phyloP scores from a whole-genome alignment of 148 eudicot species.

The Rhododendron ovatum region DNA sequence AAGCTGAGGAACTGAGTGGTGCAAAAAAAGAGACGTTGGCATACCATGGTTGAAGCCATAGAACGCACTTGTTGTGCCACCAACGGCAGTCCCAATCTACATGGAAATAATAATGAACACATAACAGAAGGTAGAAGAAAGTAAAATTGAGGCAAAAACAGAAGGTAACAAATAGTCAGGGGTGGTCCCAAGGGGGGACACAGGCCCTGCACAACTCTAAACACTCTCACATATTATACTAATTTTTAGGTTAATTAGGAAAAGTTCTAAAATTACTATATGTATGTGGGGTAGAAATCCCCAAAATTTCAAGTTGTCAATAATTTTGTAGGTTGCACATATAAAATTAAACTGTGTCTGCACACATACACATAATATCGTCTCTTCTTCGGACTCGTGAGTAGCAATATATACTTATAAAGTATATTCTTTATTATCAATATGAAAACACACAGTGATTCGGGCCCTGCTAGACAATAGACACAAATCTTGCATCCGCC shows the following conservation, averaged over 20 bases:
- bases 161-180: background rate
- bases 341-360: no score
- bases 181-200: no score
- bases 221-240: background rate
- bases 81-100: slow-evolving; percentile 96
- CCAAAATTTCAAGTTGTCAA: background rate
- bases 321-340: background rate
- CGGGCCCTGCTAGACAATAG: no score
- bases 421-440: no score
- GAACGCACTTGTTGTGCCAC: slow-evolving; percentile 86
- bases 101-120: background rate
- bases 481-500: background rate
- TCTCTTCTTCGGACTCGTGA: background rate
- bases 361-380: background rate
- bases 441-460: background rate
- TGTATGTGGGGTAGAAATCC: background rate
- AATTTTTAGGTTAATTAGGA: no score
- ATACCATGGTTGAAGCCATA: slow-evolving; percentile 85
- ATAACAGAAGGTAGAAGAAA: background rate
- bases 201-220: background rate
- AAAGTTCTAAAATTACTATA: background rate
- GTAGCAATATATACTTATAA: background rate
- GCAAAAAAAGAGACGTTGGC: background rate
- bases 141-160: background rate
- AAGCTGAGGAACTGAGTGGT: background rate